phyloP scores from a whole-genome alignment of 202 grass and related monocot genomes.

The Sporobolus alterniflorus region DNA sequence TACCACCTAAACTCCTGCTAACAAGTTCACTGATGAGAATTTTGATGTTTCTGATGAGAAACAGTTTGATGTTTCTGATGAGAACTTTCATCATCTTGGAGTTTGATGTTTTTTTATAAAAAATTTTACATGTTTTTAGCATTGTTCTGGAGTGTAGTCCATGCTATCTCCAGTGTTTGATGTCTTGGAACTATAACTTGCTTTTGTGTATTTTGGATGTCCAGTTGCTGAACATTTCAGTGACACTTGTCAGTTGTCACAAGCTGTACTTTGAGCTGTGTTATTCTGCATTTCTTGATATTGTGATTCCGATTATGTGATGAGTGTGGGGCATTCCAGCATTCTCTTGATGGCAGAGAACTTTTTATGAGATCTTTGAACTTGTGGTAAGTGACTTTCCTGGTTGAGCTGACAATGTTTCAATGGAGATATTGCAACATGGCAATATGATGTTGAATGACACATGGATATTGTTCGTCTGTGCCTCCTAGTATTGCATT shows the following conservation, averaged over 20 bases:
- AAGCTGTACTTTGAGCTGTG: constrained; percentile 1
- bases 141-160: constrained; percentile 27
- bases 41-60: no score
- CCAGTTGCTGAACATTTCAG: constrained; percentile 11
- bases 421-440: not conserved
- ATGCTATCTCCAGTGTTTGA: not conserved
- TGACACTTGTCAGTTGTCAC: not conserved
- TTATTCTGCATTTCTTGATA: constrained; percentile 41
- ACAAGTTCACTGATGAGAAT: no score
- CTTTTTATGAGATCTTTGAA: not conserved
- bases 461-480: no score
- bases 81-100: no score
- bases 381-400: no score
- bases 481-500: no score
- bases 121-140: no score
- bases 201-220: constrained; percentile 12
- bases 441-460: no score
- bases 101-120: no score
- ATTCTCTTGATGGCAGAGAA: not conserved
- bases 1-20: no score
- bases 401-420: not conserved
- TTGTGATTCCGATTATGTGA: constrained; percentile 18
- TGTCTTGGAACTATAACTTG: not conserved
- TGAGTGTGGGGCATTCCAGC: not conserved
- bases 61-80: no score